phyloP scores from a whole-genome alignment of 2,329 filamentous ascomycete genomes.

The Botrytis porri region DNA sequence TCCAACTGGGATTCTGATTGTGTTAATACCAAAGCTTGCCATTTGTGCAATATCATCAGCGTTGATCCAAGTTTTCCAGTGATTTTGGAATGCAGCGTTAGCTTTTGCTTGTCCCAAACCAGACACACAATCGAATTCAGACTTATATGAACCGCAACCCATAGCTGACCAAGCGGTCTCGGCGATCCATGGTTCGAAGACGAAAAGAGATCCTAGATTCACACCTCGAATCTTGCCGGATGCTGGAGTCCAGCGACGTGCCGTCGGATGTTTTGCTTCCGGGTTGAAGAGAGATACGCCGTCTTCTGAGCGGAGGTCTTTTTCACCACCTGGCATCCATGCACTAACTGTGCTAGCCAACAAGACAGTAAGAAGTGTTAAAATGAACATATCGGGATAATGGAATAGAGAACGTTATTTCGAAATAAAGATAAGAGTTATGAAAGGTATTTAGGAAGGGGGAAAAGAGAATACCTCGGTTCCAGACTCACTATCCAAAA shows the following conservation, averaged over 20 bases:
- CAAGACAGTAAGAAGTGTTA: constrained; percentile 9
- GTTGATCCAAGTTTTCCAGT: constrained; percentile 50
- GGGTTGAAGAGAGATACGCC: constrained; percentile 18
- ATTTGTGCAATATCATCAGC: constrained; percentile 46
- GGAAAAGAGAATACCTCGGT: neutral
- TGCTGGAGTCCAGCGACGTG: constrained; percentile 15
- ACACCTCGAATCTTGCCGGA: constrained; percentile 47
- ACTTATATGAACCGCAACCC: constrained; percentile 44
- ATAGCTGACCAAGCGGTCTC: constrained; percentile 42
- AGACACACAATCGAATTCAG: constrained; percentile 49
- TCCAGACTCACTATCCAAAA: neutral
- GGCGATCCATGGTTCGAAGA: constrained; percentile 50
- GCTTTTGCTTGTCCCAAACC: constrained; percentile 45
- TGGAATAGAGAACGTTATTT: neutral
- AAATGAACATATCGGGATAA: neutral
- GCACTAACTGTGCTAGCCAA: constrained; percentile 12
- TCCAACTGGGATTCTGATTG: constrained; percentile 49
- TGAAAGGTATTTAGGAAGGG: neutral
- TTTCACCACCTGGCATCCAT: constrained; percentile 17
- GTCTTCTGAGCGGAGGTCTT: constrained; percentile 2
- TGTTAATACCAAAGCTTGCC: constrained; percentile 46
- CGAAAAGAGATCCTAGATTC: constrained; percentile 48
- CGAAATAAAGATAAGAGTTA: neutral
- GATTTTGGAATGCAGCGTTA: constrained; percentile 44
- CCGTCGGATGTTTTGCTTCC: constrained; percentile 8